Evolutionary conservation across 1,139 yeast species (phyloP).

Genomic region (Geotrichum macrosporum): DNA sequence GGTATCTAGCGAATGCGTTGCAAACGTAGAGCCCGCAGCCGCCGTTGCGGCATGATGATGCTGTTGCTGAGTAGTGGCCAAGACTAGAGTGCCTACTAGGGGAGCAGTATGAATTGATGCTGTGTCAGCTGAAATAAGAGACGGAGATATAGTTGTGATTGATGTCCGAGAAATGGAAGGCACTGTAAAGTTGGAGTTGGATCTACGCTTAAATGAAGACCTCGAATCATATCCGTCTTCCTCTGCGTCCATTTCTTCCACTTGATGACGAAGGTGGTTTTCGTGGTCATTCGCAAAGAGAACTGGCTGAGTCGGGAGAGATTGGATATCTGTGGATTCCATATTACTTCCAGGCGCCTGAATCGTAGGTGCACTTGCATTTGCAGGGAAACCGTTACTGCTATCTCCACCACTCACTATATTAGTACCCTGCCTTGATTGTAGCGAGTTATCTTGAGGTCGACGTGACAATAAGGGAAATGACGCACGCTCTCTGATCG

Average conservation of each 20-base stretch:
- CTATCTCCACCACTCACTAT: neutral
- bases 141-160: conserved; percentile 32
- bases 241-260: neutral
- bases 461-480: neutral
- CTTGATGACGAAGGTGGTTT: neutral
- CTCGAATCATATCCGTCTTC: conserved; percentile 19
- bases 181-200: conserved; percentile 34
- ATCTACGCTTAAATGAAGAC: conserved; percentile 28
- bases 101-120: conserved; percentile 26
- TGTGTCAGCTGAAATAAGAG: conserved; percentile 26
- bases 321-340: neutral
- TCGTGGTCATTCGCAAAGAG: neutral
- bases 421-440: neutral
- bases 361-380: conserved; percentile 7
- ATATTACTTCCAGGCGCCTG: neutral
- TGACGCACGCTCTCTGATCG: neutral
- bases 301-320: neutral
- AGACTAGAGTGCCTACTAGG: conserved; percentile 22
- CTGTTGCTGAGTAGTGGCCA: conserved; percentile 11
- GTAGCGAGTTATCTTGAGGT: neutral
- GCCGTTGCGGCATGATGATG: conserved; percentile 2
- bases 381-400: neutral
- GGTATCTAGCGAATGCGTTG: conserved; percentile 26
- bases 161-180: conserved; percentile 34
- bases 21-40: neutral